Evolutionary conservation across 495 filamentous ascomycete genomes (phyloP), one percentile per base, ranked within the genome.

Genomic region (Penicillium alfredii): DNA sequence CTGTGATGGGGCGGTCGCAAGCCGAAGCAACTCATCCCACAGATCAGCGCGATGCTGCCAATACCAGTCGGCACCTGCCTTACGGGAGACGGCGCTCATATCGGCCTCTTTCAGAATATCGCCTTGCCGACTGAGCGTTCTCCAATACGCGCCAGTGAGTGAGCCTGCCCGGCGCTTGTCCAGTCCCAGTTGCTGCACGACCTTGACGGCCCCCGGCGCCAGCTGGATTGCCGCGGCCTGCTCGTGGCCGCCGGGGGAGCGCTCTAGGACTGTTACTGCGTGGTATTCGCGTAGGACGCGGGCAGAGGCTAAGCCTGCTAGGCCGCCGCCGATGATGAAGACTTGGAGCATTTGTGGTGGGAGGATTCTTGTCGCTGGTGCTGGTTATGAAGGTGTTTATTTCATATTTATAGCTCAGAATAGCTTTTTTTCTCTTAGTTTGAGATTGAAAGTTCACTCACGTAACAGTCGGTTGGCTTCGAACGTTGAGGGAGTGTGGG

Each of bases 271-370:
- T 7, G 44, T 47, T 1, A 47, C 44, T 2, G 13, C 10, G 37
- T 47, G 44, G 16, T 40, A 28, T 12, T 32, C 32, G 12, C 44
- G 44, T 9, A 47, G 44, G 25, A 47, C 33, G n/a, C 44, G 32
- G 4, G 37, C 44, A 2, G 37, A 19, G 1, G 35, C 21, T 17
- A 30, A 11, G 13, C 44, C 44, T 5, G 44, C 19, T 14, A 47
- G 26, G 21, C 44, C 44, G 33, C 16, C 26, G 38, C 44, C 44
- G 20, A 47, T 42, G 8, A 47, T 47, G 28, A 21, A 17, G 10
- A 47, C 40, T 10, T 44, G n/a, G n/a, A n/a, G n/a, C n/a, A n/a
- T n/a, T n/a, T n/a, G n/a, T n/a, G n/a, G n/a, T n/a, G n/a, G n/a
- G n/a, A n/a, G n/a, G n/a, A n/a, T n/a, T n/a, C n/a, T n/a, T n/a